Evolutionary conservation across 2,329 filamentous ascomycete genomes (phyloP).

Genomic region (Aureobasidium zeae): DNA sequence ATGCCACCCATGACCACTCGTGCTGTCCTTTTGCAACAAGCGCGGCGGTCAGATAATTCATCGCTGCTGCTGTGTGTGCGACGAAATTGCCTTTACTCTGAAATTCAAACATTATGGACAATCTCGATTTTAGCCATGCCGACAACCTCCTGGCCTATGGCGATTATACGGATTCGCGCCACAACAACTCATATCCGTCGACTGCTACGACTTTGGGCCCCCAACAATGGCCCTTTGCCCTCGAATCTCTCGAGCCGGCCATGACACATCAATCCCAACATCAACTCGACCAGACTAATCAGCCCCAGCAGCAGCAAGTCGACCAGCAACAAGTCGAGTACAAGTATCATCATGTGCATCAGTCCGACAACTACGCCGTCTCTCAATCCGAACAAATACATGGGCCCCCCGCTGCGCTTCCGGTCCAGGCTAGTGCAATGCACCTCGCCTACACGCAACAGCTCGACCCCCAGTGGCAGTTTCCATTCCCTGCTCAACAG

Average conservation of each 20-base stretch:
- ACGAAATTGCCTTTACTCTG: constrained; percentile 2
- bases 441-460: constrained; percentile 26
- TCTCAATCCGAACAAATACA: constrained; percentile 12
- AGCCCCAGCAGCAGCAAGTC: constrained; percentile 11
- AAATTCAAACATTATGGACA: constrained; percentile 32
- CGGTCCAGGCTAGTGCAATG: constrained; percentile 25
- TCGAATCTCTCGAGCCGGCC: constrained; percentile 26
- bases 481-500: constrained; percentile 29
- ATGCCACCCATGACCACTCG: constrained; percentile 6
- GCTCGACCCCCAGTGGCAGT: constrained; percentile 34
- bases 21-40: constrained; percentile 7
- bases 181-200: constrained; percentile 22
- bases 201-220: constrained; percentile 17
- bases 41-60: constrained; percentile 11
- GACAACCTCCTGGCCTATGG: constrained; percentile 35
- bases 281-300: constrained; percentile 16
- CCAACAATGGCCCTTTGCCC: constrained; percentile 7
- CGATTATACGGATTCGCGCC: constrained; percentile 26
- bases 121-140: constrained; percentile 32
- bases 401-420: constrained; percentile 19
- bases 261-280: constrained; percentile 17
- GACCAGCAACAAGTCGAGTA: constrained; percentile 13
- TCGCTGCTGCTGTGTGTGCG: constrained; percentile 12
- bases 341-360: constrained; percentile 14
- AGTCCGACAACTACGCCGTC: constrained; percentile 20